These are phyloP conservation scores for Babesia ovis DNA, from an alignment of 169 alveolate genomes.

Conservation along the genomic window DNA sequence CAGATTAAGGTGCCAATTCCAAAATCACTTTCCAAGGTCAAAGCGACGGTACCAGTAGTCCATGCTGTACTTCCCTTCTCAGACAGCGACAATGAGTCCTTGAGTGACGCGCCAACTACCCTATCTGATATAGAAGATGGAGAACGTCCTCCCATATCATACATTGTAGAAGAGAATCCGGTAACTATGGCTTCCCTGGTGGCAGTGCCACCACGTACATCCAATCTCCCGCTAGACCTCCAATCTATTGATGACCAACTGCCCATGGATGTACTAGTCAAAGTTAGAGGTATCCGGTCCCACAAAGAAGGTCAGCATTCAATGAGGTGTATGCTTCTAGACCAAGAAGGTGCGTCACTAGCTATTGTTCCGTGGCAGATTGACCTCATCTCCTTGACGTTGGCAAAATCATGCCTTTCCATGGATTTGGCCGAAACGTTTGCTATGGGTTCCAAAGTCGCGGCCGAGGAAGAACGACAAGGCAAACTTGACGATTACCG, in stretches of 20 bases:
- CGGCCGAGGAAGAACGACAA: slow-evolving; percentile 44
- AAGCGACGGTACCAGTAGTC: slow-evolving; percentile 14
- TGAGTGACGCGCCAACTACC: slow-evolving; percentile 15
- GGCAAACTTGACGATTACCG: slow-evolving; percentile 47
- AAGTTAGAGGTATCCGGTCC: slow-evolving; percentile 54
- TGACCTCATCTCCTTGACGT: slow-evolving; percentile 55
- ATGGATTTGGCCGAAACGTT: slow-evolving; percentile 62
- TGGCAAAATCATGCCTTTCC: slow-evolving; percentile 59
- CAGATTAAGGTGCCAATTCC: neutral
- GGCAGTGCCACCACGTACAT: neutral
- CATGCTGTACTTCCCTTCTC: slow-evolving; percentile 18
- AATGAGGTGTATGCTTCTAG: slow-evolving; percentile 45
- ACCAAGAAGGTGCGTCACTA: slow-evolving; percentile 34
- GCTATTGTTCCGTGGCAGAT: slow-evolving; percentile 70
- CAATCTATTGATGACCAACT: slow-evolving; percentile 45
- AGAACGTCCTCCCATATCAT: neutral
- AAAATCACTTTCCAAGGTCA: neutral
- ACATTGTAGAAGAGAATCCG: neutral
- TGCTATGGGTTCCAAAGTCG: slow-evolving; percentile 30
- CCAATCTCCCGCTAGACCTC: slow-evolving; percentile 14
- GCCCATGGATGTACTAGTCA: slow-evolving; percentile 49
- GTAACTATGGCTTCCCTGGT: slow-evolving; percentile 14
- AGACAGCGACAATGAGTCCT: neutral
- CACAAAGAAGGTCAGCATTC: slow-evolving; percentile 39
- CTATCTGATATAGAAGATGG: slow-evolving; percentile 31